Base-by-base conservation (phyloP, 306 rosid species). In the Lathyrus sativus region DNA sequence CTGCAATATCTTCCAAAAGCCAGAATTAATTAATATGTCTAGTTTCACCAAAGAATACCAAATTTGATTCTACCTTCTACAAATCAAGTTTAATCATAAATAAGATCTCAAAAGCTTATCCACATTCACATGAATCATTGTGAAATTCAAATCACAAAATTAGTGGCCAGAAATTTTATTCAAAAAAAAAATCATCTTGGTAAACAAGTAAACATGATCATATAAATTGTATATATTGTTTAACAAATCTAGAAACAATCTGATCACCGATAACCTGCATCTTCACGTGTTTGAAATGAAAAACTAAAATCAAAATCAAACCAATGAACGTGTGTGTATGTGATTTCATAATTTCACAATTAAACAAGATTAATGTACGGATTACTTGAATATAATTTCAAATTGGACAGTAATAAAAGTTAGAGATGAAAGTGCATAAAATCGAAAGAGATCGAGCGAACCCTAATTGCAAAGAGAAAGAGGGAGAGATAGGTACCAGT, bases 1-100 rank as follows among this genome's bases (percentile, higher is more conserved):
- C 82, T 83, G 76, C 4, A 79, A 55, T 57, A 58, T 19, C 63
- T 62, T 11, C 46, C 68, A 73, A 9, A 72, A 58, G 17, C 44
- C 19, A 24, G 5, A 22, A 51, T 51, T 10, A 48, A 28, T 69
- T 19, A 9, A 17, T 59, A 11, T 60, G 46, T 60, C 43, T 9
- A 17, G 28, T 35, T 60, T 37, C 65, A 59, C 3, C 35, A 31
- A 7, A 31, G 7, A 4, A 31, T 31, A 31, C 1, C 6, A 31
- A 31, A 31, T 31, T 31, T 31, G 35, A 31, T 43, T 43, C 51
- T 4, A n/a, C 51, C 6, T 31, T 31, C 8, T 33, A 33, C 38
- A 46, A 6, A 46, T 46, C 9, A 46, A 46, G 51, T 14, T 46
- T n/a, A n/a, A 6, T 46, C 9, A 46, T n/a, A 46, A 46, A 14